Conservation (phyloP, 495 filamentous ascomycete genomes). For the Penicillium waksmanii region DNA sequence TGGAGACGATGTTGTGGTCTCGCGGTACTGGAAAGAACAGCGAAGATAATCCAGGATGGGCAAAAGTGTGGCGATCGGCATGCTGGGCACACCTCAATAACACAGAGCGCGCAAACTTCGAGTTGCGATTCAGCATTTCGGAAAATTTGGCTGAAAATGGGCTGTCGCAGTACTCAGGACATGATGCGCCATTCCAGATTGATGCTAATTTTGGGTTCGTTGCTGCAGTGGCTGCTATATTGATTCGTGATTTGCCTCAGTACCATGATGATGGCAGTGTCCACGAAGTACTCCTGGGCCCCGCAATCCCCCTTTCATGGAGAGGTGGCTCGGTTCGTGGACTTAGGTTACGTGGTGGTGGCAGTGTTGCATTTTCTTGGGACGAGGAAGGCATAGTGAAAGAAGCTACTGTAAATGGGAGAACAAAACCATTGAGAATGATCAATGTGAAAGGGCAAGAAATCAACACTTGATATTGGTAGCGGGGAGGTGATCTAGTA, state of each 20-base stretch:
- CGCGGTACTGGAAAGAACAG: conserved; percentile 12
- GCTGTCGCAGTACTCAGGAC: conserved; percentile 48
- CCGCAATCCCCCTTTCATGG: conserved; percentile 46
- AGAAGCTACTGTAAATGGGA: conserved; percentile 2
- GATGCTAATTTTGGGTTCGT: conserved; percentile 59
- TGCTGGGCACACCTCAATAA: conserved; percentile 56
- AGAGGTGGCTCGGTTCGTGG: conserved; percentile 39
- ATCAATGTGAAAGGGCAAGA: conserved; percentile 3
- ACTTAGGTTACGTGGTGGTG: conserved; percentile 44
- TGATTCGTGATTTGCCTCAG: conserved; percentile 46
- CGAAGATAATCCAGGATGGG: conserved; percentile 58
- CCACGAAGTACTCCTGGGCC: conserved; percentile 41
- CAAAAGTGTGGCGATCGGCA: conserved; percentile 57
- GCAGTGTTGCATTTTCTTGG: conserved; percentile 43
- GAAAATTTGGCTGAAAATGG: conserved; percentile 54
- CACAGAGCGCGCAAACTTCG: conserved; percentile 47
- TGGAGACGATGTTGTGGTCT: conserved; percentile 14
- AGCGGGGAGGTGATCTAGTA: no score
- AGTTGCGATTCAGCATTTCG: conserved; percentile 42
- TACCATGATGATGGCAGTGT: conserved; percentile 13
- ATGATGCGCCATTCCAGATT: conserved; percentile 50
- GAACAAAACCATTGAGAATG: not conserved
- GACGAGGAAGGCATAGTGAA: conserved; percentile 30
- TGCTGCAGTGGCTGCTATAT: conserved; percentile 49
- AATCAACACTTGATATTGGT: not conserved